Evolutionary conservation across 306 rosid genomes (phyloP).

Genomic region (Myrica gale): DNA sequence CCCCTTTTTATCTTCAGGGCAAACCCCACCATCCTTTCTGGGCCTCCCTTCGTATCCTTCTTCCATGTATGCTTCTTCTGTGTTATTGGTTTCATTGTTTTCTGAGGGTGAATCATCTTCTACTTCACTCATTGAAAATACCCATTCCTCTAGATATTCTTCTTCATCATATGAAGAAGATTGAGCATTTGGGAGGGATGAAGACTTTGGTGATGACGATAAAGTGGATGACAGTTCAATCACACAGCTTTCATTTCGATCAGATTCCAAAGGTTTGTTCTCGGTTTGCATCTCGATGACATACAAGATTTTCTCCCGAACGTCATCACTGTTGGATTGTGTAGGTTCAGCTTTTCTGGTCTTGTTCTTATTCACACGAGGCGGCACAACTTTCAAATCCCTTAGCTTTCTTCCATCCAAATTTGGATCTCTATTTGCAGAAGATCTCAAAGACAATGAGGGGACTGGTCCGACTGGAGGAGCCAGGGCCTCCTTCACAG

Average conservation of each 20-base stretch:
- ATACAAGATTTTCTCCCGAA: conserved; percentile 68
- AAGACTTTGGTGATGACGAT: conserved; percentile 30
- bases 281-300: conserved; percentile 61
- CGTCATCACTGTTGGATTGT: conserved; percentile 38
- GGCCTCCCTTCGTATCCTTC: conserved; percentile 33
- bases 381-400: conserved; percentile 9
- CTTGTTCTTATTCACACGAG: conserved; percentile 34
- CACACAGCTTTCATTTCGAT: conserved; percentile 35
- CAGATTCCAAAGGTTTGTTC: conserved; percentile 41
- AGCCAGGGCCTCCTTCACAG: conserved; percentile 42
- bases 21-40: conserved; percentile 32
- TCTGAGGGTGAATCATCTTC: conserved; percentile 46
- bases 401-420: conserved; percentile 23
- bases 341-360: conserved; percentile 32
- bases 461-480: conserved; percentile 34
- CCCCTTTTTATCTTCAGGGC: conserved; percentile 40
- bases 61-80: conserved; percentile 37
- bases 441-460: conserved; percentile 40
- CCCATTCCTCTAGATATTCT: conserved; percentile 54
- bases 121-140: conserved; percentile 46
- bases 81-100: conserved; percentile 36
- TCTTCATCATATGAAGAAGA: conserved; percentile 30
- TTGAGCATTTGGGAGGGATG: conserved; percentile 36
- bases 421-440: conserved; percentile 44
- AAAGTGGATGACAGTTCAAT: conserved; percentile 33